Evolutionary conservation across 495 filamentous ascomycete species (phyloP), one percentile per base, ranked within the genome.

Genomic region (Aspergillus campestris): DNA sequence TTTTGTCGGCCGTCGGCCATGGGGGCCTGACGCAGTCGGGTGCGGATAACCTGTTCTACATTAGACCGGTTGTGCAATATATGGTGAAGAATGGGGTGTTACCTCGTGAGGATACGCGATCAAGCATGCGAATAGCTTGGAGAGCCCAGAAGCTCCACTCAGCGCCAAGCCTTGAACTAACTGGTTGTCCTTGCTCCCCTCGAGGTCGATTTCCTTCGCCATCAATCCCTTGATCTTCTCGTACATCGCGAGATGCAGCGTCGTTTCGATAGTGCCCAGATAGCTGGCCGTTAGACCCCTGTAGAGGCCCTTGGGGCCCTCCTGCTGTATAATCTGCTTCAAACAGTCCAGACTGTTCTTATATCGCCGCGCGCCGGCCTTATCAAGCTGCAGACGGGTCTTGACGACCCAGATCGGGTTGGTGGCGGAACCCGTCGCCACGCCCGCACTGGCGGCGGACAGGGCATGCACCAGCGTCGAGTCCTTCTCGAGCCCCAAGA

Each of bases 401-500:
- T 95, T 95, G 43, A 95, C 77, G 38, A 95, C 72, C 89, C 89
- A 95, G 48, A 95, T 94, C 3, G 89, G 89, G 63, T 94, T 94
- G 12, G 89, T 95, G 12, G 82, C 87, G 3, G 88, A 92, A 13
- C 83, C 81, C 0, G 89, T 94, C 13, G 81, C 79, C 31, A 95
- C 70, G 28, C 89, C 89, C 1, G 88, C 87, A 29, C 72, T 66
- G 18, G 81, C 79, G 8, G 84, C 89, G 5, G 86, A 80, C 45
- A 74, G 73, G 0, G 90, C 18, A 24, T 24, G 18, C 7, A 92
- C 78, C 60, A 74, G 76, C 0, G 82, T 73, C 9, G 78, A 73
- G 45, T 89, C 83, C 46, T 79, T 50, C 12, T 79, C 83, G 36
- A 69, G 52, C 50, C 84, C 84, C 54, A 85, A 70, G 49, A 79